Conservation (phyloP, 2,329 filamentous ascomycete genomes). For the Talaromyces sp. region DNA sequence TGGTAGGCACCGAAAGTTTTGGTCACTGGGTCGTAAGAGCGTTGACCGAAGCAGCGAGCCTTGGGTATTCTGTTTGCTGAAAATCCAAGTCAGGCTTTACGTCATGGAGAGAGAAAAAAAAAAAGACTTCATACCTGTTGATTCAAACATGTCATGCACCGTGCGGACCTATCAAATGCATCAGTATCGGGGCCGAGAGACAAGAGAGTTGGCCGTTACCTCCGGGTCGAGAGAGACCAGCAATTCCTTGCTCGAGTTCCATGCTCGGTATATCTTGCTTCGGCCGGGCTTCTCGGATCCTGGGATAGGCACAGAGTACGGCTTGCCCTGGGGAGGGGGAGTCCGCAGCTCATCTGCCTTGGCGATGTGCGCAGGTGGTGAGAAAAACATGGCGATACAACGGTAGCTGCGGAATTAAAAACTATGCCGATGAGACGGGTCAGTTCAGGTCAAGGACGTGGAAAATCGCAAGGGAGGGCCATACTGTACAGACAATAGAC, state of each 20-base stretch:
- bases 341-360: slow-evolving; percentile 48
- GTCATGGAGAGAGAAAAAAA: not conserved
- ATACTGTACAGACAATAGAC: not conserved
- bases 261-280: slow-evolving; percentile 76
- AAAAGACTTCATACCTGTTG: slow-evolving; percentile 37
- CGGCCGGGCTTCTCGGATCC: slow-evolving; percentile 69
- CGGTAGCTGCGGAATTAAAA: not conserved
- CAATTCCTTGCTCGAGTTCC: slow-evolving; percentile 67
- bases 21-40: slow-evolving; percentile 69
- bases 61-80: slow-evolving; percentile 56
- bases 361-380: slow-evolving; percentile 28
- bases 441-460: not conserved
- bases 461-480: not conserved
- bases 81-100: not conserved
- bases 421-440: not conserved
- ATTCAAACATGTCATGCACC: slow-evolving; percentile 75
- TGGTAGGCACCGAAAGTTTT: slow-evolving; percentile 71
- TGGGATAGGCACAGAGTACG: slow-evolving; percentile 73
- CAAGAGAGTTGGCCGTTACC: slow-evolving; percentile 27
- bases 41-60: slow-evolving; percentile 69
- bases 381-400: slow-evolving; percentile 30
- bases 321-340: slow-evolving; percentile 66
- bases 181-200: not conserved
- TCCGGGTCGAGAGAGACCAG: slow-evolving; percentile 67
- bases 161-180: slow-evolving; percentile 49